Base-by-base conservation (phyloP, 1,284 basidiomycete species). In the Bjerkandera adusta region DNA sequence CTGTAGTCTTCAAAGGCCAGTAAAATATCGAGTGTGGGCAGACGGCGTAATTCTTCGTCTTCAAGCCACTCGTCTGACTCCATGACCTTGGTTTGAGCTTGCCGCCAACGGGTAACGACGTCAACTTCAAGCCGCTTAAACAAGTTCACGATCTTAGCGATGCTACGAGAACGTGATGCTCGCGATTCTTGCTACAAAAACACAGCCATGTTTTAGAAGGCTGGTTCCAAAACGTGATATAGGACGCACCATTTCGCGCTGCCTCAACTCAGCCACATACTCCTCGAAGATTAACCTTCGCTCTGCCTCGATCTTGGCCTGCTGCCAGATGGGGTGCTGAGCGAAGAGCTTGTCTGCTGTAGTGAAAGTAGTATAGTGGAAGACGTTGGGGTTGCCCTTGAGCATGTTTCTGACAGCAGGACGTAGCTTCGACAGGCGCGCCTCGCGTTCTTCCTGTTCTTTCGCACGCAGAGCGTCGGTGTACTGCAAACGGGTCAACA, bases 1-100 rank as follows among this genome's bases (percentile, higher is more conserved):
- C 89, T 86, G 62, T 94, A 93, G 61, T 94, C 91, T 66, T 97
- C 94, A 55, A 92, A 97, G 0, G 92, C 89, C 29, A 88, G 77
- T 20, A 97, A 74, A 50, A 97, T 89, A 61, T 97, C 94, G 35
- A 97, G 73, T 3, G 85, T 87, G 5, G 94, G 92, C 36, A 97
- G 76, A 55, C 77, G 83, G 52, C 81, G 84, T 39, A 97, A 70
- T 52, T 92, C 86, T 0, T 69, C 54, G 58, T 96, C 91, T 18
- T 69, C 65, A 33, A 75, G 77, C 84, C 89, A 97, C 42, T 85
- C 85, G 0, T 85, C 79, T 1, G 90, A 89, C 16, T 85, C 82
- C 8, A 81, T 59, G 29, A 97, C 80, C 52, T 87, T 72, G 18
- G 80, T 76, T 56, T 90, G 85, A 3, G 92, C 92, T 45, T 81